A percentile compares a stretch with the other conserved stretches of the same genome.
phyloP scores from a whole-genome alignment of 345 rosid genomes.

The Eucalyptus curtisii region DNA sequence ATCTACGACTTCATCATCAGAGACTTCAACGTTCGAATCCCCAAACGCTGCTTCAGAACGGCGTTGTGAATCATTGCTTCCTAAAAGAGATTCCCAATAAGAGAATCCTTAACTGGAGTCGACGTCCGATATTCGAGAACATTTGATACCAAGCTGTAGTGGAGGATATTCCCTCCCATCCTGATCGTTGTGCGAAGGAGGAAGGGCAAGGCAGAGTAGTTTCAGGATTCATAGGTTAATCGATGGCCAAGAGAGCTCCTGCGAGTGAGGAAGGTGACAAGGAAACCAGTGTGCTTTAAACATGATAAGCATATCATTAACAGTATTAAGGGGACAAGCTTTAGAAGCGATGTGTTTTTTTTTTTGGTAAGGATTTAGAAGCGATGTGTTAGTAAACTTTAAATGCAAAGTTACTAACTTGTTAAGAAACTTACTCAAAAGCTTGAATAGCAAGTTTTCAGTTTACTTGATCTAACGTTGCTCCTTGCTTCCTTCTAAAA shows the following conservation, averaged over 20 bases:
- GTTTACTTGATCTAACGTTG: neutral
- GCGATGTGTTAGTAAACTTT: too few species aligned
- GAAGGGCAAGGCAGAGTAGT: neutral
- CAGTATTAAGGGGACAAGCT: neutral
- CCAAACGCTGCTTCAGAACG: rapidly evolving
- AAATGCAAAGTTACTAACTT: neutral
- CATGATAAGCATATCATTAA: neutral
- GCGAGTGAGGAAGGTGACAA: neutral
- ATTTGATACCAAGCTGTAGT: neutral
- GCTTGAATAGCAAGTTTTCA: neutral
- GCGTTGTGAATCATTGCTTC: neutral
- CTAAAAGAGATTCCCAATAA: neutral
- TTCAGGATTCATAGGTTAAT: neutral
- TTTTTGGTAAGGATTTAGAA: too few species aligned
- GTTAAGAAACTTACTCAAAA: neutral
- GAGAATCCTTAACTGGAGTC: neutral
- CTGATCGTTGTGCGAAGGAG: neutral
- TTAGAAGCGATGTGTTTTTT: too few species aligned
- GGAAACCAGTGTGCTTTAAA: neutral
- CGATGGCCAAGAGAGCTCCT: neutral
- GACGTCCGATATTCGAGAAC: neutral
- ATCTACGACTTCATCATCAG: neutral
- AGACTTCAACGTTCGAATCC: neutral
- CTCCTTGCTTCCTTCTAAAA: neutral
- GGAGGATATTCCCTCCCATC: neutral